These are phyloP conservation scores for Tardiomyces depauwii DNA, from an alignment of 1,139 yeast species.

Conservation along the genomic window DNA sequence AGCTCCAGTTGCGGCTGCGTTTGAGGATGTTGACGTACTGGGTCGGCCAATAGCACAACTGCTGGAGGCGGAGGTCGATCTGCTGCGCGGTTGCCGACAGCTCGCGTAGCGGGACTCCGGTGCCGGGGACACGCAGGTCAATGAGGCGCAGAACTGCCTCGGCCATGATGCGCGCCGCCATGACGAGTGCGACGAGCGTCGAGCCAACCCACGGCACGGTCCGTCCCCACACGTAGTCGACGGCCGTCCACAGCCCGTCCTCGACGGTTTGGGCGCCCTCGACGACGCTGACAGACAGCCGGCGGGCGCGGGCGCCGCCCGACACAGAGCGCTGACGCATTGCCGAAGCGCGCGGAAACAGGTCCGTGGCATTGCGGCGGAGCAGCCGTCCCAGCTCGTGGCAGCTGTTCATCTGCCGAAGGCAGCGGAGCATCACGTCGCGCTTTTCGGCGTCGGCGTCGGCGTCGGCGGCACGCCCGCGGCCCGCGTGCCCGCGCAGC, in stretches of 20 bases:
- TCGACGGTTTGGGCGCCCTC: slow-evolving; percentile 4
- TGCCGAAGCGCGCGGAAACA: slow-evolving; percentile 18
- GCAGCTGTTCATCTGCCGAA: slow-evolving; percentile 25
- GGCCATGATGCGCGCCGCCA: slow-evolving; percentile 19
- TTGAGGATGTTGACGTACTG: slow-evolving; percentile 53
- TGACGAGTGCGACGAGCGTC: slow-evolving; percentile 10
- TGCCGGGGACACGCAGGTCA: slow-evolving; percentile 22
- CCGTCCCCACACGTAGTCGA: not conserved
- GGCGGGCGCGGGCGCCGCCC: slow-evolving; percentile 5
- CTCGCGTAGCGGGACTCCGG: slow-evolving; percentile 23
- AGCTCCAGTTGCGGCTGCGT: slow-evolving; percentile 25
- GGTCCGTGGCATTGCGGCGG: slow-evolving; percentile 17
- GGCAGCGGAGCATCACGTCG: slow-evolving; percentile 14
- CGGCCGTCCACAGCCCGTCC: not conserved
- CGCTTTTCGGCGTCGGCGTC: slow-evolving; percentile 3
- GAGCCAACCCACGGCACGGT: slow-evolving; percentile 6
- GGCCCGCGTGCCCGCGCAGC: not conserved
- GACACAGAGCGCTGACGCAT: slow-evolving; percentile 2
- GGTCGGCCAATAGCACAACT: slow-evolving; percentile 67
- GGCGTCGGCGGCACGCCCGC: not conserved
- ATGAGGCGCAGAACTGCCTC: slow-evolving; percentile 28
- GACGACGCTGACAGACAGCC: slow-evolving; percentile 1
- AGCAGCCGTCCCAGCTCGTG: slow-evolving; percentile 22
- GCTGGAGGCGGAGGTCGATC: slow-evolving; percentile 66
- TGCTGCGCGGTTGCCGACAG: slow-evolving; percentile 64